phyloP scores from a whole-genome alignment of 2,329 filamentous ascomycete genomes.

The Calonectria montana region DNA sequence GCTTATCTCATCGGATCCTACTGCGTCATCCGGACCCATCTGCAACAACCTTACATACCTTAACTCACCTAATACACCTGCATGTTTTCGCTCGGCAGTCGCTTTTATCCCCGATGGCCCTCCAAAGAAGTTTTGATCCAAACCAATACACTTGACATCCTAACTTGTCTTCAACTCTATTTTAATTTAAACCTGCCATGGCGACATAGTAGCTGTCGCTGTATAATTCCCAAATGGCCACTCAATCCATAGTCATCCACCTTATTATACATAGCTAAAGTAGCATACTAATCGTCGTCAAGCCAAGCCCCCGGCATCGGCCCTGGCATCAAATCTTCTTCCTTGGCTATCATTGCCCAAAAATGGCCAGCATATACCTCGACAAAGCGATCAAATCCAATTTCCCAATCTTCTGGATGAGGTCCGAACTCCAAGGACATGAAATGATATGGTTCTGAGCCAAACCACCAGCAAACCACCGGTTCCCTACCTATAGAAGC shows the following conservation, averaged over 20 bases:
- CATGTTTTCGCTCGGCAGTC: slow-evolving; percentile 6
- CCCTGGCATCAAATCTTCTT: neutral
- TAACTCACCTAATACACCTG: neutral
- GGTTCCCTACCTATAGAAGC: neutral
- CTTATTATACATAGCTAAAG: neutral
- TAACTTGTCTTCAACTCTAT: no score
- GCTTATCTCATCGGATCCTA: neutral
- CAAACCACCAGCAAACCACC: no score
- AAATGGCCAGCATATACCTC: slow-evolving; percentile 13
- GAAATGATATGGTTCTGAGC: neutral
- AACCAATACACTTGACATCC: no score
- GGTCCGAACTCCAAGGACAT: slow-evolving; percentile 7
- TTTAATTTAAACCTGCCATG: neutral
- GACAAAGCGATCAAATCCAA: slow-evolving; percentile 3
- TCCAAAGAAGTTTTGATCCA: no score
- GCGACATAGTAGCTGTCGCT: no score
- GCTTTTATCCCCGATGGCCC: no score
- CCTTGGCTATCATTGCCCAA: neutral
- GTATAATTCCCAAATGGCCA: neutral
- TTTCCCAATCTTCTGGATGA: slow-evolving; percentile 4
- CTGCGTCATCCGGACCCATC: neutral
- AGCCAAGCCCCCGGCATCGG: slow-evolving; percentile 19
- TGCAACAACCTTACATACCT: neutral
- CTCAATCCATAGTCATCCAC: neutral
- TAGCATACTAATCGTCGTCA: neutral